Evolutionary conservation across 1,139 yeast species (phyloP).

Genomic region (Yamadazyma pseudoaaseri): DNA sequence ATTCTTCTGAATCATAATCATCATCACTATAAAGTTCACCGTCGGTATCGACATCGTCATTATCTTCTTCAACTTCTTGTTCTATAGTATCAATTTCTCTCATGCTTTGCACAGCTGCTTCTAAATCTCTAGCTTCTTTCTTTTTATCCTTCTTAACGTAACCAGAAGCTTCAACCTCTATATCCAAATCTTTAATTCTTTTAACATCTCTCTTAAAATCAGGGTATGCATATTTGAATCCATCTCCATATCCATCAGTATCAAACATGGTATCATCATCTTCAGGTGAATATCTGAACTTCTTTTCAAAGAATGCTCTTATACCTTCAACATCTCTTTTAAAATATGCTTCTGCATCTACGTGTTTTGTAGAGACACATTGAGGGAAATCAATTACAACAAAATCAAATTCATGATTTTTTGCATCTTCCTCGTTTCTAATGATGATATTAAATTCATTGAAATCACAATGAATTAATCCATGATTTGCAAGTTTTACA

Average conservation of each 20-base stretch:
- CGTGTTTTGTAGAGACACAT: conserved; percentile 89
- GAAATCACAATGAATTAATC: conserved; percentile 95
- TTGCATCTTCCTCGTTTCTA: conserved; percentile 55
- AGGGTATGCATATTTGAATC: conserved; percentile 77
- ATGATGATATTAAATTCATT: conserved; percentile 95
- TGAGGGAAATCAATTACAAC: conserved; percentile 98
- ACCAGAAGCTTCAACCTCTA: conserved; percentile 89
- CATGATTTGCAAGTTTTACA: conserved; percentile 79
- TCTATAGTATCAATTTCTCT: conserved; percentile 40
- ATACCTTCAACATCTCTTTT: conserved; percentile 92
- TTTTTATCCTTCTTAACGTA: conserved; percentile 66
- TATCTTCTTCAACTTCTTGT: conserved; percentile 29
- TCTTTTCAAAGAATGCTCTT: conserved; percentile 74
- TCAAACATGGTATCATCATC: conserved; percentile 68
- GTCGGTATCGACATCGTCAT: conserved; percentile 29
- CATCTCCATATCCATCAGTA: conserved; percentile 77
- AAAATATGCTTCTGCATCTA: conserved; percentile 83
- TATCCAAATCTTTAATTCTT: conserved; percentile 70
- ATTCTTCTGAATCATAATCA: conserved; percentile 36
- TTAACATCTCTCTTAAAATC: conserved; percentile 71
- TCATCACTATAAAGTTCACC: conserved; percentile 21
- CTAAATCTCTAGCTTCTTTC: conserved; percentile 59
- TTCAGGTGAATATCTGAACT: conserved; percentile 70
- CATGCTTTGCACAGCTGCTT: conserved; percentile 69
- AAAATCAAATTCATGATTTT: conserved; percentile 57